Evolutionary conservation across 495 filamentous ascomycete genomes (phyloP).

Genomic region (Daldinia loculata): DNA sequence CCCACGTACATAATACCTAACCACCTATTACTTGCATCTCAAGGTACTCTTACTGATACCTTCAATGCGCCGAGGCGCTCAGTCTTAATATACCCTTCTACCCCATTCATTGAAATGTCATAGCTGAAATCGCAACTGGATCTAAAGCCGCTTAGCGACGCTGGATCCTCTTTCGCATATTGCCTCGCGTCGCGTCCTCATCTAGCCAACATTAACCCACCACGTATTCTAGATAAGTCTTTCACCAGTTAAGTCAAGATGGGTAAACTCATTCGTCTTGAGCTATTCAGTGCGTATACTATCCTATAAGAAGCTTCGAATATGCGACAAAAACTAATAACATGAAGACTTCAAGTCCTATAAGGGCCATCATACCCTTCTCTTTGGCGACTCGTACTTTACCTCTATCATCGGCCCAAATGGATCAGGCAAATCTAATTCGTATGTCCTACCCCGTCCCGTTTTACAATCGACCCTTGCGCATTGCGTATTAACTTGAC

Average conservation of each 20-base stretch:
- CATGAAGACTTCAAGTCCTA: slow-evolving; percentile 96
- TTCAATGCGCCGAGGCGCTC: slow-evolving; percentile 4
- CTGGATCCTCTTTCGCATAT: slow-evolving; percentile 31
- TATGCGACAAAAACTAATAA: slow-evolving; percentile 40
- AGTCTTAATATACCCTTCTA: slow-evolving; percentile 10
- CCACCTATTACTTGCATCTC: not conserved
- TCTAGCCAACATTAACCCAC: slow-evolving; percentile 7
- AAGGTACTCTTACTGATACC: slow-evolving; percentile 5
- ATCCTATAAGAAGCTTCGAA: slow-evolving; percentile 6
- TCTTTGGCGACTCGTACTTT: slow-evolving; percentile 99
- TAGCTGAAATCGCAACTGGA: slow-evolving; percentile 18
- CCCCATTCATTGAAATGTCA: slow-evolving; percentile 34
- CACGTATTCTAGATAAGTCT: slow-evolving; percentile 13
- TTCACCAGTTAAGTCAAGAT: slow-evolving; percentile 47
- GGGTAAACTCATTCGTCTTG: slow-evolving; percentile 92
- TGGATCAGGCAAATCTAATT: slow-evolving; percentile 99
- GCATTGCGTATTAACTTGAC: slow-evolving; percentile 6
- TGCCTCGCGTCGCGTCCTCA: slow-evolving; percentile 40
- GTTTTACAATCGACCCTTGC: not conserved
- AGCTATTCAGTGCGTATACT: slow-evolving; percentile 82
- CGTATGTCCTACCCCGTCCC: slow-evolving; percentile 64
- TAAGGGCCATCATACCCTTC: slow-evolving; percentile 88
- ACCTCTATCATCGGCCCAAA: slow-evolving; percentile 99
- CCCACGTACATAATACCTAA: slow-evolving; percentile 1
- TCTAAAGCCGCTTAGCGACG: slow-evolving; percentile 31